Conservation (phyloP, 129 eudicot genomes). For the Tagetes patula region DNA sequence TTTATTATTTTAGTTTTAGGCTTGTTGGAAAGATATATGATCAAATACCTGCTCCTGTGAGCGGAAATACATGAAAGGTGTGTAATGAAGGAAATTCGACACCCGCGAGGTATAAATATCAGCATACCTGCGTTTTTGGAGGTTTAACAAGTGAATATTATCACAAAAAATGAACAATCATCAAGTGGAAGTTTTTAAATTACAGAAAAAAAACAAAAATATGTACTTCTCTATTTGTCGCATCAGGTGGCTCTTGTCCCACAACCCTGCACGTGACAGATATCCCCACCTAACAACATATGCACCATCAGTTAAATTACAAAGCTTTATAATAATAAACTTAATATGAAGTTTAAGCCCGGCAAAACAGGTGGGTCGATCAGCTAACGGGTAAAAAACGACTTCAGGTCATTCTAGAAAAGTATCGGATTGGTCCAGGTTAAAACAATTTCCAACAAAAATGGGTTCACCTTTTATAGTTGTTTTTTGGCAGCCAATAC, state of each 20-base stretch:
- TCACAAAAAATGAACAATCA: background rate
- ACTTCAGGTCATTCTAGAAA: background rate
- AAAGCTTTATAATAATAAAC: background rate
- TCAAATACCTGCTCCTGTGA: slow-evolving; percentile 88
- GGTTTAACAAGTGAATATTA: slow-evolving; percentile 6
- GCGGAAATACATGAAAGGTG: slow-evolving; percentile 96
- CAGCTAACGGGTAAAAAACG: background rate
- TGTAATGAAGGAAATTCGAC: slow-evolving; percentile 89
- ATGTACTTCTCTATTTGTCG: slow-evolving; percentile 92
- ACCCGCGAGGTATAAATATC: slow-evolving; percentile 96
- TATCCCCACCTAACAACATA: slow-evolving; percentile 81
- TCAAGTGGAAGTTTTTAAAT: background rate
- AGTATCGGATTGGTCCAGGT: background rate
- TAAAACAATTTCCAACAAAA: background rate
- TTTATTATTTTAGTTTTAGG: background rate
- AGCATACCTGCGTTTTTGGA: slow-evolving; percentile 66
- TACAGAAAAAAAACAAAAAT: background rate
- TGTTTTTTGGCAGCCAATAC: background rate
- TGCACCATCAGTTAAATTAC: slow-evolving; percentile 17
- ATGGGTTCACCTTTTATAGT: background rate
- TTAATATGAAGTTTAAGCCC: background rate
- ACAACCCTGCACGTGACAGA: slow-evolving; percentile 93
- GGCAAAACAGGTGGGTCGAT: background rate
- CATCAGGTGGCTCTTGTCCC: slow-evolving; percentile 99
- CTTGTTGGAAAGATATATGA: background rate